These are phyloP conservation scores for Cladosporium sp. DNA, from an alignment of 2,329 filamentous ascomycete species.

Conservation along the genomic window DNA sequence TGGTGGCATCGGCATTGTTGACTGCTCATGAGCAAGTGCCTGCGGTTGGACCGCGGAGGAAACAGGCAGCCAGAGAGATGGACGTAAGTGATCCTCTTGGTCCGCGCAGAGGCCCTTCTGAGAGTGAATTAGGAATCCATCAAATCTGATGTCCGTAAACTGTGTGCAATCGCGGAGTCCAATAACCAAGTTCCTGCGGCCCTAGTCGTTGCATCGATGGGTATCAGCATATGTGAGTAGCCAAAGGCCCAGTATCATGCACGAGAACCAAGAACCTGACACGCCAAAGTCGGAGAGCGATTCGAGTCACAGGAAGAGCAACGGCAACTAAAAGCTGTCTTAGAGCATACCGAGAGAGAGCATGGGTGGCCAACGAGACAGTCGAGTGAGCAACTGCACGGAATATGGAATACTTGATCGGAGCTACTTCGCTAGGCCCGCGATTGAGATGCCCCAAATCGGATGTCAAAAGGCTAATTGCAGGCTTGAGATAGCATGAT, in stretches of 20 bases:
- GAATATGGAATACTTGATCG: background rate
- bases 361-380: background rate
- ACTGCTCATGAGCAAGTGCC: background rate
- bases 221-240: background rate
- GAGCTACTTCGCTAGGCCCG: no score
- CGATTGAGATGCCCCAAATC: no score
- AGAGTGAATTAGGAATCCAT: background rate
- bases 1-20: background rate
- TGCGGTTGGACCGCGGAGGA: background rate
- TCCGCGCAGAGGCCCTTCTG: background rate
- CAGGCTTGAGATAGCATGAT: no score
- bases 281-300: background rate
- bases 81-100: no score
- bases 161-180: background rate
- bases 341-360: background rate
- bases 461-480: no score
- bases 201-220: background rate
- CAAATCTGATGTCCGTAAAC: background rate
- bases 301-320: background rate
- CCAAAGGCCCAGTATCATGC: background rate
- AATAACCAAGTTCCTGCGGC: background rate
- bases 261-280: background rate
- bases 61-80: background rate
- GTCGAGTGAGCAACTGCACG: background rate
- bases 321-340: background rate